phyloP scores from a whole-genome alignment of 202 grass and related monocot genomes.

The Setaria italica region DNA sequence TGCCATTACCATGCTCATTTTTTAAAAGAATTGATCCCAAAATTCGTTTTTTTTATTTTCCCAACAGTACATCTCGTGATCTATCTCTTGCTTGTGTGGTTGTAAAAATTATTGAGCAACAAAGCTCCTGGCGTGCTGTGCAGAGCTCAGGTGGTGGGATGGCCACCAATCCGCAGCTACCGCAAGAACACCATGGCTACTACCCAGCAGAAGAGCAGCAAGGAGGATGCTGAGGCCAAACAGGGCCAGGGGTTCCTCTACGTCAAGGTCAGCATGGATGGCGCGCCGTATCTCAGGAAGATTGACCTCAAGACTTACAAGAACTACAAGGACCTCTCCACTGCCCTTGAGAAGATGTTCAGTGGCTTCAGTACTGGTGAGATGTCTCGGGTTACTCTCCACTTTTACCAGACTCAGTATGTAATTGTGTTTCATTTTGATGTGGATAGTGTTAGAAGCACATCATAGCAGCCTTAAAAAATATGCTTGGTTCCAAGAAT shows the following conservation, averaged over 20 bases:
- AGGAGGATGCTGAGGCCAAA: constrained; percentile 69
- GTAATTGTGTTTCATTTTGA: constrained; percentile 4
- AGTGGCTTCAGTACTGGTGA: constrained; percentile 78
- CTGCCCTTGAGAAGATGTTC: constrained; percentile 86
- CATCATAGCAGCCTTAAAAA: neutral
- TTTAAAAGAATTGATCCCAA: neutral
- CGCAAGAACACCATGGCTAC: constrained; percentile 87
- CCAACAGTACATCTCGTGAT: constrained; percentile 20
- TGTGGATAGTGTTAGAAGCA: constrained; percentile 22
- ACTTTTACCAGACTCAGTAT: neutral
- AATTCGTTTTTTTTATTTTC: constrained; percentile 11
- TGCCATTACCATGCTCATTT: constrained; percentile 9
- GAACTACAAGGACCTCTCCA: constrained; percentile 82
- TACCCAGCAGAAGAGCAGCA: constrained; percentile 73
- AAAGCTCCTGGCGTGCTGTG: constrained; percentile 27
- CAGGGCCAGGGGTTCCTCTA: constrained; percentile 68
- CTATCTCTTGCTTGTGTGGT: constrained; percentile 6
- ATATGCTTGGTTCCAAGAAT: neutral
- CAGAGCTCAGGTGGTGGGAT: constrained; percentile 96
- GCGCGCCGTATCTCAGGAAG: constrained; percentile 90
- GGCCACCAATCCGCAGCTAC: constrained; percentile 94
- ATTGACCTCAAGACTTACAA: constrained; percentile 86
- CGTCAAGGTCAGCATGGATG: constrained; percentile 95
- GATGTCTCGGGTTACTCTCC: constrained; percentile 34
- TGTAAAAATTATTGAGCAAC: constrained; percentile 20